Base-by-base conservation (phyloP, 345 rosid genomes). In the Aquilaria sinensis region DNA sequence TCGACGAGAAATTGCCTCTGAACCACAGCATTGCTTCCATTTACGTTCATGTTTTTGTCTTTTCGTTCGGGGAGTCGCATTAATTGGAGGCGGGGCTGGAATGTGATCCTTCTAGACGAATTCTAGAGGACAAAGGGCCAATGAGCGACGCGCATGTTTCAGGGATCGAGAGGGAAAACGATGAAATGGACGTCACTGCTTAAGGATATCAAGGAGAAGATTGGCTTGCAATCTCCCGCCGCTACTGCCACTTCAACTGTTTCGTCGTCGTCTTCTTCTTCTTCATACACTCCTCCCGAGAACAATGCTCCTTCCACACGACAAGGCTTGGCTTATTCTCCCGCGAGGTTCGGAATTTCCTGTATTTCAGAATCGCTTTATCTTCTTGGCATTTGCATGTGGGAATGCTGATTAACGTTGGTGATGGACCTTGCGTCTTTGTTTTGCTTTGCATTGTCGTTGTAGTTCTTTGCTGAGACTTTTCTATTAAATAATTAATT, bases 161-260 rank as follows among this genome's bases (percentile, higher is more conserved):
- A 74, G 63, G 70, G 67, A 76, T 75, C 83, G 63, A 69, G 47
- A 59, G 76, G 70, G 76, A 74, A 54, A 83, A 87, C 85, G 76
- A 94, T 94, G 99, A 94, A 90, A 94, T 94, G 99, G 99, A 85
- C 67, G 71, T 72, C 97, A 77, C 82, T 94, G 96, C 93, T 94
- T 76, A 88, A 94, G 88, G 99, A 94, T 77, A 82, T 94, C 51
- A 90, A 83, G 85, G 97, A 90, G 83, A 94, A 85, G 85, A 96
- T 94, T 69, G 99, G 99, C 45, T 85, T 94, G 69, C 96, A 85
- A 78, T 81, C 96, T 63, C 78, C 90, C 43, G 61, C 82, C 49
- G 9, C 89, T 53, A 48, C 67, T 32, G 33, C 80, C 55, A 12
- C 81, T 41, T 61, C 71, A 45, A 9, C 87, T 57, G 63, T 84